Evolutionary conservation across 306 rosid genomes (phyloP), one percentile per base, ranked within the genome.

Genomic region (Cicer arietinum): DNA sequence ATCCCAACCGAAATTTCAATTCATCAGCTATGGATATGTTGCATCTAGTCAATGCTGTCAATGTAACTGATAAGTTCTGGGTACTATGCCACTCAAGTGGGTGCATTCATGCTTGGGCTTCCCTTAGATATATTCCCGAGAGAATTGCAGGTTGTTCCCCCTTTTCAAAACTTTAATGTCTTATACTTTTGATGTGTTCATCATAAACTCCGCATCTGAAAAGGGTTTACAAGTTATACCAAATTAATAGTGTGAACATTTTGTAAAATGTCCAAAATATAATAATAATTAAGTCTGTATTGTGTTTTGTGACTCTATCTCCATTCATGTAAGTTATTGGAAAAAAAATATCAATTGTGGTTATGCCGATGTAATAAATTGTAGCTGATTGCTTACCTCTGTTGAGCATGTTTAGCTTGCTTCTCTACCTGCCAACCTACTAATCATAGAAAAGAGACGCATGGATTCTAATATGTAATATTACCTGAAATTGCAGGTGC

Each of bases 61-160:
- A 92, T 81, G 53, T 94, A 65, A 82, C 68, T 69, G 90, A 81
- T 69, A 94, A 94, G 76, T 94, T 94, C 85, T 94, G 97, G 99
- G 82, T 94, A 57, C 87, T 94, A 61, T 89, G 95, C 71, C 88
- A 90, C 81, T 92, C 99, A 13, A 84, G 87, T 72, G 97, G 95
- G 46, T 84, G 92, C 79, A 86, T 86, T 86, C 99, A 94, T 85
- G 87, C 91, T 56, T 94, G 94, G 97, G 97, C 95, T 79, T 88
- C 96, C 0, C 95, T 94, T 50, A 88, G 81, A 86, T 90, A 87
- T 76, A 88, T 91, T 85, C 97, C 99, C 1, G 84, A 92, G 84
- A 91, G 86, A 85, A 84, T 94, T 78, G 90, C 96, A 85, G 99
- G 99, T 92, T 74, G 60, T 44, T 43, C 47, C 53, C 6, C 58